Evolutionary conservation across 768 basidiomycete genomes (phyloP), one percentile per base, ranked within the genome.

Genomic region (Serpula lacrymans): DNA sequence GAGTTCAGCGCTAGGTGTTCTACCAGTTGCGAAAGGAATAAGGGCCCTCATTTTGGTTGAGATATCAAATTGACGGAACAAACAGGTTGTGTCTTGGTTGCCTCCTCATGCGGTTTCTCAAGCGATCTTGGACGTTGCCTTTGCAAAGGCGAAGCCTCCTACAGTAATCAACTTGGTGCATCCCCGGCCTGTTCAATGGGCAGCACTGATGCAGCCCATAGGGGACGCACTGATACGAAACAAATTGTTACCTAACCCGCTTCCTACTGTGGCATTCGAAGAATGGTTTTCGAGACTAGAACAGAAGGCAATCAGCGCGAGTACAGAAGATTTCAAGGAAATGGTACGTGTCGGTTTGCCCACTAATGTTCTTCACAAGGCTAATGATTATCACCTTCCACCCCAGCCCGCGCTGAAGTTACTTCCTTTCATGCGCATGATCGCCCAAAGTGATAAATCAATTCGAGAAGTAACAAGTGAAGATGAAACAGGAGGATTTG

Each of bases 51-150:
- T 31, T 11, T 24, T 28, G 12, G 3, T 36, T 2, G 25, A 16
- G 7, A 22, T 7, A 12, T 38, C n/a, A 27, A 3, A 5, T 12
- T 9, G 13, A 9, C 6, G 5, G 17, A 35, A 8, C n/a, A 25
- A 18, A n/a, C 22, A 69, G 65, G 32, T 60, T 12, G 45, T 63
- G 1, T 66, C 69, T 11, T 72, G 66, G 66, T 39, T 69, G 2
- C 60, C 68, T 6, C 57, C 61, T 46, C 50, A 63, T 30, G 50
- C 45, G 9, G 60, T 59, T 2, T 50, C 62, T 3, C 44, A 55
- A 18, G 47, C 56, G 0, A 51, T 66, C n/a, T 39, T 67, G 0
- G 65, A 70, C 11, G 47, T 63, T 3, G 58, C 58, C 0, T 57
- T 62, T 34, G 40, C 56, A 5, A 14, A 41, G 7, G 41, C 41